Percentiles rank a stretch among this genome's conserved stretches.
Conservation (phyloP, 2,329 filamentous ascomycete genomes). For the Talaromyces sp. region DNA sequence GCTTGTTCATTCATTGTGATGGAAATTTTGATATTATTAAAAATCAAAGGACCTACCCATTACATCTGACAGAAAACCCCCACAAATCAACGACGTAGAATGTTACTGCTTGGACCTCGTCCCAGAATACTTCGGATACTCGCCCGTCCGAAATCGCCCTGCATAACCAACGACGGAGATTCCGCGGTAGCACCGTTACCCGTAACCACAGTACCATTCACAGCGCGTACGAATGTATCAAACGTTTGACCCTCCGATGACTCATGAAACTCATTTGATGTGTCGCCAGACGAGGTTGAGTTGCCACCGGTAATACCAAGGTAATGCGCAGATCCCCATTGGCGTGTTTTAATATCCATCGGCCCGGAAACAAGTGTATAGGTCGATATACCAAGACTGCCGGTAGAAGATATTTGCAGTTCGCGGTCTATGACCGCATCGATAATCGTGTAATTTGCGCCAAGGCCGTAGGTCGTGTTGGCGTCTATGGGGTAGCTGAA, state of each 20-base stretch:
- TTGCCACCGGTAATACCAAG: constrained; percentile 13
- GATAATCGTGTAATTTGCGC: constrained; percentile 45
- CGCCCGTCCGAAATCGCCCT: constrained; percentile 10
- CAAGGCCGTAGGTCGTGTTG: constrained; percentile 46
- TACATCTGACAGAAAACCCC: neutral
- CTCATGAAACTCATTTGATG: constrained; percentile 21
- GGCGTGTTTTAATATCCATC: constrained; percentile 20
- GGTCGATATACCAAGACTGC: constrained; percentile 49
- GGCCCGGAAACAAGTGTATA: constrained; percentile 48
- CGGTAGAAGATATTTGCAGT: constrained; percentile 39
- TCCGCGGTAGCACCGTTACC: constrained; percentile 12
- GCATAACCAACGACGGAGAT: neutral
- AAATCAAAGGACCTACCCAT: neutral
- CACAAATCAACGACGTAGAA: neutral
- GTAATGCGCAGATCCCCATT: constrained; percentile 26
- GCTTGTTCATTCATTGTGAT: neutral
- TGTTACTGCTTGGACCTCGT: constrained; percentile 19
- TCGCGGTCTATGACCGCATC: constrained; percentile 45
- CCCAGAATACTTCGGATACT: constrained; percentile 31
- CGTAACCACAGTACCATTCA: constrained; percentile 22
- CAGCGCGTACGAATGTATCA: constrained; percentile 17
- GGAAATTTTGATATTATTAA: neutral
- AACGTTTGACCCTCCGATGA: constrained; percentile 17
- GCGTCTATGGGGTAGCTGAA: constrained; percentile 60
- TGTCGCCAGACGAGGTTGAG: constrained; percentile 25